phyloP scores from a whole-genome alignment of 2,329 filamentous ascomycete genomes.

The Beauveria pseudobassiana region DNA sequence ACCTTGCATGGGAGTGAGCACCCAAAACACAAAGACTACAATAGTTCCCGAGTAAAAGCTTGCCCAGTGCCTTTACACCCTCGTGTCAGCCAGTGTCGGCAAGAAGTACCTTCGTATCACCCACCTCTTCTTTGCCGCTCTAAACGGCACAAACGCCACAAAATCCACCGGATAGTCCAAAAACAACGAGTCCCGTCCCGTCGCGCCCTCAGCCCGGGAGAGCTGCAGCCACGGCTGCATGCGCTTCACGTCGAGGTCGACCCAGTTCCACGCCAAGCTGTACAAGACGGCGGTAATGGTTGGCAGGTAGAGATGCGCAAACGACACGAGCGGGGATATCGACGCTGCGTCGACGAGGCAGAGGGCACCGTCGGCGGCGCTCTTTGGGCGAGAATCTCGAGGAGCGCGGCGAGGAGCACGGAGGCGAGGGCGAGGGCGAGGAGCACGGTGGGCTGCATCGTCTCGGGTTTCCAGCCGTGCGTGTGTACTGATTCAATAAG shows the following conservation, averaged over 20 bases:
- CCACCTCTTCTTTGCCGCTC: conserved; percentile 16
- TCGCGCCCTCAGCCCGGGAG: conserved; percentile 36
- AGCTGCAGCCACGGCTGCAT: conserved; percentile 55
- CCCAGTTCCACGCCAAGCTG: conserved; percentile 50
- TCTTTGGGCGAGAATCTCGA: conserved; percentile 38
- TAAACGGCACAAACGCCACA: conserved; percentile 25
- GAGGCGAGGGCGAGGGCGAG: conserved; percentile 28
- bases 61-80: conserved; percentile 39
- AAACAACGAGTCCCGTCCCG: conserved; percentile 37
- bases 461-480: conserved; percentile 1
- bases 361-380: conserved; percentile 33
- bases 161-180: conserved; percentile 45
- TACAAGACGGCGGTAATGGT: conserved; percentile 48
- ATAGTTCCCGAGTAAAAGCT: conserved; percentile 40
- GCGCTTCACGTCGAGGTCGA: conserved; percentile 51
- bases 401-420: conserved; percentile 30
- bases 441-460: conserved; percentile 25
- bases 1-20: conserved; percentile 46
- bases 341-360: conserved; percentile 18
- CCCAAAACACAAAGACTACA: conserved; percentile 46
- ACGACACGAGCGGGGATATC: conserved; percentile 28
- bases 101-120: too few relatives aligned
- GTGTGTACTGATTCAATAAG: not conserved
- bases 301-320: conserved; percentile 44
- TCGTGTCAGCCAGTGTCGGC: too few relatives aligned